These are phyloP conservation scores for Nectriaceae sp. DNA, from an alignment of 2,329 filamentous ascomycete genomes.

Conservation along the genomic window DNA sequence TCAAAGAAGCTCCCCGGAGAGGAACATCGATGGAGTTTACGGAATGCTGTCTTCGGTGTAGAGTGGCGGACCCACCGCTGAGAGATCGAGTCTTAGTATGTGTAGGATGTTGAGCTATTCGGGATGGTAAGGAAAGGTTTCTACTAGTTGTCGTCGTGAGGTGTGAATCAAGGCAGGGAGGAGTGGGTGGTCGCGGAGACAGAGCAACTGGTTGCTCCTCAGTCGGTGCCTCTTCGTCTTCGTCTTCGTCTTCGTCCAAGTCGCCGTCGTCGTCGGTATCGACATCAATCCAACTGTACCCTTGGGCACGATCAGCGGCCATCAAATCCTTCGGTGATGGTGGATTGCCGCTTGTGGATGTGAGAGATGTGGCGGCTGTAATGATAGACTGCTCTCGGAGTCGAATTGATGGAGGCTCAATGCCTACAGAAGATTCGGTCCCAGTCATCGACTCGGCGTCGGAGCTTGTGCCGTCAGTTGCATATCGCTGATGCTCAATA, in stretches of 20 bases:
- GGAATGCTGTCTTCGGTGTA: conserved; percentile 13
- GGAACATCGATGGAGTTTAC: conserved; percentile 22
- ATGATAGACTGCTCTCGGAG: conserved; percentile 37
- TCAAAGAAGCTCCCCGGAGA: conserved; percentile 20
- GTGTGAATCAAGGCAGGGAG: conserved; percentile 2
- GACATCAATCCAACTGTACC: conserved; percentile 40
- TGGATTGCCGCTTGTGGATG: conserved; percentile 29
- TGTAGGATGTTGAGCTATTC: too few relatives aligned
- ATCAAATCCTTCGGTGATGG: conserved; percentile 28
- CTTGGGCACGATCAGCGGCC: conserved; percentile 19
- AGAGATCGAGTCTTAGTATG: background rate
- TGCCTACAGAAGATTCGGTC: conserved; percentile 33
- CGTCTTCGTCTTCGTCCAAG: conserved; percentile 12
- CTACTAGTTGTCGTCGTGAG: conserved; percentile 8
- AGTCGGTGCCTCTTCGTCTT: conserved; percentile 8
- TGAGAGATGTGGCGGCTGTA: conserved; percentile 39
- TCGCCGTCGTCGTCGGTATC: conserved; percentile 37
- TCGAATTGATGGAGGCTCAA: conserved; percentile 35
- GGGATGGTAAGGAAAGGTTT: too few relatives aligned
- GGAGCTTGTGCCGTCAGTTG: conserved; percentile 29
- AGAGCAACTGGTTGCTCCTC: conserved; percentile 19
- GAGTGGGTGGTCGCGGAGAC: conserved; percentile 35
- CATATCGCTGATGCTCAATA: conserved; percentile 23
- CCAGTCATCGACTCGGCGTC: conserved; percentile 35
- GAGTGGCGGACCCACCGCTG: too few relatives aligned